Conservation (phyloP, 345 rosid genomes). For the Citrus reticulata region DNA sequence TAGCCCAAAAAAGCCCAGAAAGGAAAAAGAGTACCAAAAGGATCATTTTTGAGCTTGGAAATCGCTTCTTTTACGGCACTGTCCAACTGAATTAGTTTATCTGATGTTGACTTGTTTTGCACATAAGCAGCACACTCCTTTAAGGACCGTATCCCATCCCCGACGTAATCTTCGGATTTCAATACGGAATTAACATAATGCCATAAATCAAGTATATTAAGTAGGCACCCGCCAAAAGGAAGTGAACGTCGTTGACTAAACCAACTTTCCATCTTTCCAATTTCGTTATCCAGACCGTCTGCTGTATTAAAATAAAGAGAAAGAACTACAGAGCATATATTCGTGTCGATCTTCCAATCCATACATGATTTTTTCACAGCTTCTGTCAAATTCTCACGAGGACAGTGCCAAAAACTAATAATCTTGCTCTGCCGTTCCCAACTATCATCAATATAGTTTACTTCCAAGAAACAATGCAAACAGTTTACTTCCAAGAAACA, state of each 20-base stretch:
- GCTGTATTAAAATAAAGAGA: too few relatives aligned
- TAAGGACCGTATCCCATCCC: too few relatives aligned
- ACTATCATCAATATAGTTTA: background rate
- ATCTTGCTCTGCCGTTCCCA: background rate
- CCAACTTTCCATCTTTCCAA: background rate
- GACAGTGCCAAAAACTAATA: fast-evolving
- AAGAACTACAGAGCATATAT: background rate
- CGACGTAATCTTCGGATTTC: fast-evolving
- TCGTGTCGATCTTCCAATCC: background rate
- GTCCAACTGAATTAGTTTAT: too few relatives aligned
- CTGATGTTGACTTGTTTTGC: too few relatives aligned
- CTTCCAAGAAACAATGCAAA: too few relatives aligned
- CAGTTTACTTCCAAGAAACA: background rate
- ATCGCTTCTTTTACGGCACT: fast-evolving
- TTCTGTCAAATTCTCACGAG: too few relatives aligned
- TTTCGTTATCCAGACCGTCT: too few relatives aligned
- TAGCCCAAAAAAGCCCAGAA: too few relatives aligned
- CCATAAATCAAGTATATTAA: fast-evolving
- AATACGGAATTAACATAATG: fast-evolving
- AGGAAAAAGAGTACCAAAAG: too few relatives aligned
- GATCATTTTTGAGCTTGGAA: fast-evolving
- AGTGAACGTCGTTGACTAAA: background rate
- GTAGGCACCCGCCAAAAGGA: background rate
- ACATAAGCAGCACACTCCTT: too few relatives aligned
- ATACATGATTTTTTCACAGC: too few relatives aligned